Base-by-base conservation (phyloP, 495 filamentous ascomycete species). In the Cercophora scortea region DNA sequence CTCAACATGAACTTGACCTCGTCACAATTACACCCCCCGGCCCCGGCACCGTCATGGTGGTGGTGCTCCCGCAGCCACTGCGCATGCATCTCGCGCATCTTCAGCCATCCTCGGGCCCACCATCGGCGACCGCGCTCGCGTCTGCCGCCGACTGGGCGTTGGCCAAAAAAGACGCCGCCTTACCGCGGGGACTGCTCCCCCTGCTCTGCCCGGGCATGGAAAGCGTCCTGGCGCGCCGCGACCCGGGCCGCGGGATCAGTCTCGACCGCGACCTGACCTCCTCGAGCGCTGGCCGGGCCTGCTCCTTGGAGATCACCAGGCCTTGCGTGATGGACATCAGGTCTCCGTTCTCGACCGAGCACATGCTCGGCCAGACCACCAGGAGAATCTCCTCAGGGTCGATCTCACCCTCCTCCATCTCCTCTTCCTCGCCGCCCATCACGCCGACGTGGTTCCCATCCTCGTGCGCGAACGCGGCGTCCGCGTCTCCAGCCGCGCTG, bases 351-450 rank as follows among this genome's bases (percentile, higher is more conserved):
- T 69, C 66, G 45, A 69, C 66, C 17, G 60, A 60, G 52, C 66
- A 69, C 64, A 69, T 69, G 57, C 60, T 63, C 4, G 66, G 66
- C 66, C 66, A 69, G 32, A 69, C 66, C 2, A 69, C 66, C 1
- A 69, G 55, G 13, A 69, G 43, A 42, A 69, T 69, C 51, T 69
- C 62, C 15, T 69, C 64, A 0, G 66, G 66, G 32, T 69, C 64
- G 16, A 69, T 57, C 43, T 67, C 64, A 16, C 56, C 60, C 0
- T 66, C 56, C 16, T 40, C 55, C n/a, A 47, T 42, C 2, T 46
- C 51, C 6, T 42, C 57, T 12, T 44, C 50, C 13, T 36, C 58
- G 6, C 52, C 58, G 6, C 52, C 16, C 51, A 53, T 42, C 15
- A 54, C 55, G 41, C 53, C 51, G 6, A 44, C 50, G 3, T 25